A percentile compares a stretch with the other conserved stretches of the same genome.
These are phyloP conservation scores for Geosiphon pyriformis DNA, from an alignment of 192 early-diverging fungal genomes.

Conservation along the genomic window DNA sequence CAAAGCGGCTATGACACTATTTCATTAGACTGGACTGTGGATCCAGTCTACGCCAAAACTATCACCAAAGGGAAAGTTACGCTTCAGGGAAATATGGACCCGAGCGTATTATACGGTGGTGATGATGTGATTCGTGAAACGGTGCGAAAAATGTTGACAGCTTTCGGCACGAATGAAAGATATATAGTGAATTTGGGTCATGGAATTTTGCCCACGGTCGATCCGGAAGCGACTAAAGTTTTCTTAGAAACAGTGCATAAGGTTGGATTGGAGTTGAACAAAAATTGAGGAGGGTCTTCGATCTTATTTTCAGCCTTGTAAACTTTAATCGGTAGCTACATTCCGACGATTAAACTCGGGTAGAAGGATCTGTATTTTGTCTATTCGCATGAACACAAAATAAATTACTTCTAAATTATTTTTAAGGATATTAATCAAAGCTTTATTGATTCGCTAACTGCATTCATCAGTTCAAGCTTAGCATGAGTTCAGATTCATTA, in stretches of 20 bases:
- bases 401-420: too few species aligned
- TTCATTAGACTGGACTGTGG: slow-evolving; percentile 88
- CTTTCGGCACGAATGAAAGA: slow-evolving; percentile 62
- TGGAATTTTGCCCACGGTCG: slow-evolving; percentile 85
- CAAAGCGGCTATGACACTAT: slow-evolving; percentile 76
- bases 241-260: slow-evolving; percentile 68
- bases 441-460: too few species aligned
- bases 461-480: too few species aligned
- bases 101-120: slow-evolving; percentile 73
- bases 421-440: too few species aligned
- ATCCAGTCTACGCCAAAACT: slow-evolving; percentile 55
- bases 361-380: too few species aligned
- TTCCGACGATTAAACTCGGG: too few species aligned
- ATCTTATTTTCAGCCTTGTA: too few species aligned
- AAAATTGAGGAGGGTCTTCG: too few species aligned
- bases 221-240: slow-evolving; percentile 62
- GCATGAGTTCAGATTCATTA: too few species aligned
- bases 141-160: slow-evolving; percentile 73
- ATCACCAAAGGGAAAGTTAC: slow-evolving; percentile 50
- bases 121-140: slow-evolving; percentile 64
- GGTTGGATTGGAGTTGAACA: slow-evolving; percentile 48
- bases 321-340: too few species aligned
- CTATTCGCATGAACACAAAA: too few species aligned
- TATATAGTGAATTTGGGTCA: slow-evolving; percentile 98
- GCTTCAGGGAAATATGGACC: slow-evolving; percentile 97